A percentile compares a stretch with the other conserved stretches of the same genome.
Conservation (phyloP, 2,329 filamentous ascomycete species). For the Coniella lustricola region DNA sequence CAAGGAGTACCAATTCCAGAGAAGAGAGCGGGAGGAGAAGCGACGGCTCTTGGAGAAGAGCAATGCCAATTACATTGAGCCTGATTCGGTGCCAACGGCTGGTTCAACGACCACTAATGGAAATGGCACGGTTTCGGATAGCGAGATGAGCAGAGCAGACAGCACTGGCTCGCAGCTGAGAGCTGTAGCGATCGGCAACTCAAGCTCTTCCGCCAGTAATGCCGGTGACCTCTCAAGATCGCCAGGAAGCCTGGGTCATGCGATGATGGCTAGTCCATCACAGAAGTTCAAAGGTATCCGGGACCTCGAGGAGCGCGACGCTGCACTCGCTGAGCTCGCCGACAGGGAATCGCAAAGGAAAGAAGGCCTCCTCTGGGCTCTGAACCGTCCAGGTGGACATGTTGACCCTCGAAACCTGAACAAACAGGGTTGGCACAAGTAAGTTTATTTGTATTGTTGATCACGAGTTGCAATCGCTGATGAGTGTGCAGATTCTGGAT, state of each 20-base stretch:
- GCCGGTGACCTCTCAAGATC: slow-evolving; percentile 46
- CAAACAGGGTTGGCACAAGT: slow-evolving; percentile 99
- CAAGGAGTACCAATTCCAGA: slow-evolving; percentile 92
- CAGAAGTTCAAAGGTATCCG: slow-evolving; percentile 83
- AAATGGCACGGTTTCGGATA: slow-evolving; percentile 51
- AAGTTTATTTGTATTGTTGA: slow-evolving; percentile 31
- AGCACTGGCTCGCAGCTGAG: slow-evolving; percentile 65
- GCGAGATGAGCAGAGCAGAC: slow-evolving; percentile 65
- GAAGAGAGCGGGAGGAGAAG: slow-evolving; percentile 94
- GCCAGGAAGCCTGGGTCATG: slow-evolving; percentile 45
- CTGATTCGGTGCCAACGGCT: slow-evolving; percentile 43
- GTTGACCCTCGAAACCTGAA: slow-evolving; percentile 93
- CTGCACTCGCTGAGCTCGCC: slow-evolving; percentile 41
- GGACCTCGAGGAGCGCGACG: slow-evolving; percentile 79
- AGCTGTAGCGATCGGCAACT: slow-evolving; percentile 39
- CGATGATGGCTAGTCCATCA: slow-evolving; percentile 42
- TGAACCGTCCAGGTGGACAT: slow-evolving; percentile 87
- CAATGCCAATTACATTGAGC: slow-evolving; percentile 64
- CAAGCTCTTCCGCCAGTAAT: slow-evolving; percentile 25
- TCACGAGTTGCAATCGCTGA: slow-evolving; percentile 14
- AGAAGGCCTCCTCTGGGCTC: slow-evolving; percentile 89
- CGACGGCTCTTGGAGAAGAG: slow-evolving; percentile 83
- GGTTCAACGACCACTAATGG: slow-evolving; percentile 32
- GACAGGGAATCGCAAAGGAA: slow-evolving; percentile 66
- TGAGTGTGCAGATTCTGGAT: slow-evolving; percentile 76